These are phyloP conservation scores for Gastrolobium villosum DNA, from an alignment of 306 rosid species.

Conservation along the genomic window DNA sequence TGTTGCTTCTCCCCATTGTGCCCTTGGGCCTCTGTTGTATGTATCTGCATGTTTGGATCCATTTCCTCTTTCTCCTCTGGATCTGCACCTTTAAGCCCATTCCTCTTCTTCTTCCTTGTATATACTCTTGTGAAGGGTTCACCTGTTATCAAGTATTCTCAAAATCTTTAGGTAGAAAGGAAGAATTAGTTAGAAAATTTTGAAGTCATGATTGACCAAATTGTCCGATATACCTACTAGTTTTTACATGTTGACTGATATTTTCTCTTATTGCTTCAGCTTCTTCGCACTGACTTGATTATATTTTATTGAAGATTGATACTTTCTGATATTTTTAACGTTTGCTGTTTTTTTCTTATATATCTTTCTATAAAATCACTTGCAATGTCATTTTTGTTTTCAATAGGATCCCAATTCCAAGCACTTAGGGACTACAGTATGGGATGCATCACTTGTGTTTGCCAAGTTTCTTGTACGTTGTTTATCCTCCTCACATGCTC, in stretches of 20 bases:
- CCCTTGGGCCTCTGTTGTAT: too few species aligned
- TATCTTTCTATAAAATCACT: slow-evolving; percentile 40
- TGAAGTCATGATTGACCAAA: slow-evolving; percentile 29
- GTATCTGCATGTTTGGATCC: too few species aligned
- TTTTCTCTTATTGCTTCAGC: slow-evolving; percentile 25
- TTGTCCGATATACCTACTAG: slow-evolving; percentile 15
- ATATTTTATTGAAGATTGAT: slow-evolving; percentile 27
- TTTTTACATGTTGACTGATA: background rate
- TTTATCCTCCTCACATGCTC: slow-evolving; percentile 36
- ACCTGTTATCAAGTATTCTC: slow-evolving; percentile 26
- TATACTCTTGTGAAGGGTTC: too few species aligned
- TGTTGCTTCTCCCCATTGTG: too few species aligned
- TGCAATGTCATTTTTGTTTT: slow-evolving; percentile 40
- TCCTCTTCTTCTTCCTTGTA: too few species aligned
- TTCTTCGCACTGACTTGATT: background rate
- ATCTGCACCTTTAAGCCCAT: too few species aligned
- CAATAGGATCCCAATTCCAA: slow-evolving; percentile 94
- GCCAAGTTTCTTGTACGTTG: slow-evolving; percentile 82
- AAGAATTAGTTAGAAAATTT: background rate
- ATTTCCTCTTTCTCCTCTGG: too few species aligned
- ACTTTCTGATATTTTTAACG: background rate
- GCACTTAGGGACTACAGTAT: slow-evolving; percentile 94
- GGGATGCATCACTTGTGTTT: slow-evolving; percentile 98
- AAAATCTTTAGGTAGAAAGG: slow-evolving; percentile 18
- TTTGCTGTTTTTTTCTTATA: background rate